These are phyloP conservation scores for Coemansia sp. DNA, from an alignment of 192 early-diverging fungal species.

Conservation along the genomic window DNA sequence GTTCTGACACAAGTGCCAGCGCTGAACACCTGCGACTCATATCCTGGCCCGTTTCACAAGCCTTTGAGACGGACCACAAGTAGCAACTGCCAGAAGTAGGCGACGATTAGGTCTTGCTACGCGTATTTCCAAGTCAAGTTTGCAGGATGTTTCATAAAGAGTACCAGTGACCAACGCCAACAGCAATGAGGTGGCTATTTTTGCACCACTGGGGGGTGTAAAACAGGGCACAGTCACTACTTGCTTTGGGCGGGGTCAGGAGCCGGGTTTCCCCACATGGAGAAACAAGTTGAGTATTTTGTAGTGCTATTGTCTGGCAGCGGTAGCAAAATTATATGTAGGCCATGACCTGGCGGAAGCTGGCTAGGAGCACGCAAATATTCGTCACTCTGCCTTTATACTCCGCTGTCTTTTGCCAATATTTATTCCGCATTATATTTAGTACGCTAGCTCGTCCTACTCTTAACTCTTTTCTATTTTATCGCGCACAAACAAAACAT, in stretches of 20 bases:
- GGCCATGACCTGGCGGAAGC: neutral
- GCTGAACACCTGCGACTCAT: neutral
- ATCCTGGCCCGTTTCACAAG: constrained; percentile 1
- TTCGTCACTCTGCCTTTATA: neutral
- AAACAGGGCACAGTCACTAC: constrained; percentile 3
- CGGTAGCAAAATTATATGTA: constrained; percentile 8
- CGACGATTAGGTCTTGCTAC: neutral
- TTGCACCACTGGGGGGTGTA: neutral
- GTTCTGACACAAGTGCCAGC: neutral
- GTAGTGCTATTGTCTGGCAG: no score
- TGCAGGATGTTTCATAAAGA: neutral
- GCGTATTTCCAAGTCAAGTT: neutral
- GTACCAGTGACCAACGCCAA: neutral
- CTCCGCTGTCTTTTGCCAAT: neutral
- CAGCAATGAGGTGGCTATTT: constrained; percentile 8
- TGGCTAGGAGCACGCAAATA: neutral
- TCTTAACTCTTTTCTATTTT: neutral
- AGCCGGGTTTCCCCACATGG: neutral
- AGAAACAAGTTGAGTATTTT: neutral
- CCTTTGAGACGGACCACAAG: neutral
- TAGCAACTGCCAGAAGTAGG: neutral
- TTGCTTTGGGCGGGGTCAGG: neutral
- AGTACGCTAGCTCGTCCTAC: neutral
- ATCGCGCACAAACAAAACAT: neutral
- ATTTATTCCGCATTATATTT: neutral